These are phyloP conservation scores for Malania oleifera DNA, from an alignment of 164 flowering plant genomes.

Conservation along the genomic window DNA sequence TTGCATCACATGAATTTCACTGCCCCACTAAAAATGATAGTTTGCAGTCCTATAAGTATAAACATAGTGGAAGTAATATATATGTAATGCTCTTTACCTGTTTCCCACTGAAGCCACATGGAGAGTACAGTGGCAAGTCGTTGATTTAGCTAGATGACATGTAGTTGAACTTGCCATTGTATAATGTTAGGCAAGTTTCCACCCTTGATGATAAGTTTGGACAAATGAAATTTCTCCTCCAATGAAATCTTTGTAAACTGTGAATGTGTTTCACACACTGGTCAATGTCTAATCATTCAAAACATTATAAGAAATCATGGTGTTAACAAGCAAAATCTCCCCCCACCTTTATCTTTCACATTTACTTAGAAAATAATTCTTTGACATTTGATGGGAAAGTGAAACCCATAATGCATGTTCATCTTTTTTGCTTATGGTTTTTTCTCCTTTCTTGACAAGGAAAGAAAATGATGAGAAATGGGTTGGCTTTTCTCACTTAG, in stretches of 20 bases:
- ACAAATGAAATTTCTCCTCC: neutral
- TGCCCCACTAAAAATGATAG: too few species aligned
- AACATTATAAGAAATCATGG: neutral
- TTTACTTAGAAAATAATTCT: conserved; percentile 18
- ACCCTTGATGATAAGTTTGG: neutral
- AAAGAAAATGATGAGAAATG: neutral
- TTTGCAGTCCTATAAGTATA: too few species aligned
- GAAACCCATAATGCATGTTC: too few species aligned
- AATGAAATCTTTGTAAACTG: neutral
- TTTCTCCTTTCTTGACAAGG: neutral
- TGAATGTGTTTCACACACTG: neutral
- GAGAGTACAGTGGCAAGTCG: neutral
- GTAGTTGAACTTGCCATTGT: conserved; percentile 3
- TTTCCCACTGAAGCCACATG: neutral
- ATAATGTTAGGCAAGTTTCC: conserved; percentile 15
- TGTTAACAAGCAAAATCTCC: neutral
- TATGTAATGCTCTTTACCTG: too few species aligned
- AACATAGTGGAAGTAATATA: too few species aligned
- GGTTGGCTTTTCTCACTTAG: too few species aligned
- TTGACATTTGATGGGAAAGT: conserved; percentile 16
- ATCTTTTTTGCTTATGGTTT: neutral
- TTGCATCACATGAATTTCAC: too few species aligned
- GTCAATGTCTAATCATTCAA: neutral
- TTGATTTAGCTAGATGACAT: conserved; percentile 13
- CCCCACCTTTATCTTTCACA: neutral